A percentile compares a stretch with the other conserved stretches of the same genome.
phyloP scores from a whole-genome alignment of 768 basidiomycete species.

The Mycena vitilis region DNA sequence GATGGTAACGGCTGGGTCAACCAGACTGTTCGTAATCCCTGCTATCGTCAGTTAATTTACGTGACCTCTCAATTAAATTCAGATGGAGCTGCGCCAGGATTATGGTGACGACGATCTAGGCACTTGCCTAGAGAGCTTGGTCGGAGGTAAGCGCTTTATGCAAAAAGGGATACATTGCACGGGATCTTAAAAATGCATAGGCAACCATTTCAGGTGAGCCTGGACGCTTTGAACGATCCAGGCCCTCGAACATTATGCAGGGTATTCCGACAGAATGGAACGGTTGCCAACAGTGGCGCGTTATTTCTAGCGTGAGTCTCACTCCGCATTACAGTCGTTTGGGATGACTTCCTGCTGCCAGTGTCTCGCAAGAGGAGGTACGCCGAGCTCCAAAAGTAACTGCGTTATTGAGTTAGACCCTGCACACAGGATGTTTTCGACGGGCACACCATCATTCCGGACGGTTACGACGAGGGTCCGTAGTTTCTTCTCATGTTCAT shows the following conservation, averaged over 20 bases:
- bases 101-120: conserved; percentile 75
- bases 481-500: background rate
- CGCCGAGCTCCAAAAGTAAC: background rate
- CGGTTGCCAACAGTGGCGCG: conserved; percentile 42
- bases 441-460: conserved; percentile 51
- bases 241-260: conserved; percentile 37
- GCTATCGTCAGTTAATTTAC: conserved; percentile 1
- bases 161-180: background rate
- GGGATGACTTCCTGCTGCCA: conserved; percentile 21
- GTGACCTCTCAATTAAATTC: conserved; percentile 7
- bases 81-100: conserved; percentile 78
- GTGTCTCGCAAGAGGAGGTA: conserved; percentile 58
- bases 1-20: conserved; percentile 71
- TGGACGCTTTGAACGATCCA: background rate
- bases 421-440: conserved; percentile 40
- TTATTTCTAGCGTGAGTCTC: conserved; percentile 58
- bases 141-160: conserved; percentile 1
- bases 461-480: conserved; percentile 58
- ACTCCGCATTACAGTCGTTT: background rate
- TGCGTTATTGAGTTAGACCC: background rate
- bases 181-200: conserved; percentile 38
- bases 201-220: conserved; percentile 31
- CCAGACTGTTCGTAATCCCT: conserved; percentile 42
- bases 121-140: conserved; percentile 70
- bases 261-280: conserved; percentile 59